Conservation (phyloP, 106 monocot genomes). For the Gastrodia elata region DNA sequence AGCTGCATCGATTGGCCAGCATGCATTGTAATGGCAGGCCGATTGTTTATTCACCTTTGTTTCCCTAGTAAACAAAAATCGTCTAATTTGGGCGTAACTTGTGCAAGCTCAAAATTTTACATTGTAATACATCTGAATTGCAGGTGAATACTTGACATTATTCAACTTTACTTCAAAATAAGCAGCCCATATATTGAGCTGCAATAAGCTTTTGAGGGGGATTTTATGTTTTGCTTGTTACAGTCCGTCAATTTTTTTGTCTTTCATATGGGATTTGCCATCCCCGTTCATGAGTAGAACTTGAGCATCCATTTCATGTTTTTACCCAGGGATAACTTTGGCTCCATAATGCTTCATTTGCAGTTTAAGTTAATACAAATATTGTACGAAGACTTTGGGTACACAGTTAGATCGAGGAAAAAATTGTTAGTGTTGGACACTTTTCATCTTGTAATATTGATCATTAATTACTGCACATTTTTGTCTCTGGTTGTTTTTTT, state of each 20-base stretch:
- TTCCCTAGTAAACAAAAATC: too few relatives aligned
- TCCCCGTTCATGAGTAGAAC: not conserved
- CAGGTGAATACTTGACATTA: too few relatives aligned
- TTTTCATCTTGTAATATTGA: not conserved
- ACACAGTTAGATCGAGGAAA: not conserved
- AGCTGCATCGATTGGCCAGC: too few relatives aligned
- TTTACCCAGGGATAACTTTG: not conserved
- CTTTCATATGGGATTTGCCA: not conserved
- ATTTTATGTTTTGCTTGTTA: not conserved
- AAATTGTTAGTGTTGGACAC: not conserved
- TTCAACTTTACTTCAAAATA: too few relatives aligned
- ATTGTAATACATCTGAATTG: too few relatives aligned
- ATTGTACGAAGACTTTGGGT: not conserved
- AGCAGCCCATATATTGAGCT: too few relatives aligned
- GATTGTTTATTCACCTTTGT: too few relatives aligned
- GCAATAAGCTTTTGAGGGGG: not conserved
- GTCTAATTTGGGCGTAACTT: too few relatives aligned
- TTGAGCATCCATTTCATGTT: not conserved
- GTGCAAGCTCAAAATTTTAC: too few relatives aligned
- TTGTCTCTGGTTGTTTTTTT: not conserved
- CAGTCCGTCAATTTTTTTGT: not conserved
- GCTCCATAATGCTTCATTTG: not conserved
- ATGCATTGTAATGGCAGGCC: too few relatives aligned
- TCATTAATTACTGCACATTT: not conserved
- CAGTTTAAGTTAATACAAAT: not conserved